A percentile compares a stretch with the other conserved stretches of the same genome.
Evolutionary conservation across 2,329 filamentous ascomycete genomes (phyloP).

Genomic region (Chrysoporthe austroafricana): DNA sequence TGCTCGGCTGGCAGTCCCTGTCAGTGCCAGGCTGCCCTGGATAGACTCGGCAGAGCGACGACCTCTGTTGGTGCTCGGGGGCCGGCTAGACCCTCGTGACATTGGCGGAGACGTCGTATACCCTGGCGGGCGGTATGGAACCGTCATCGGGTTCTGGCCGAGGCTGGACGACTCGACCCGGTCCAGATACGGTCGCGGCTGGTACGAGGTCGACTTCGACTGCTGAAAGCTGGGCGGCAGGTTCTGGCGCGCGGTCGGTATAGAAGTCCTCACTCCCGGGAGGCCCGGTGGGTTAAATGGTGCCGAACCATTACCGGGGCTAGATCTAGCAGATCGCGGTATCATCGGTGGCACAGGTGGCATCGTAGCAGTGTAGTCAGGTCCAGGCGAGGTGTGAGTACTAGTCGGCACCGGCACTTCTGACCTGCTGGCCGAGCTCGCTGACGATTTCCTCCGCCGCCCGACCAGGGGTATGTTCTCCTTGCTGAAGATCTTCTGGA

Average conservation of each 20-base stretch:
- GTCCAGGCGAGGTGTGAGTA: constrained; percentile 19
- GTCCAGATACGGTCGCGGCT: constrained; percentile 29
- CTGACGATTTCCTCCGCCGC: constrained; percentile 17
- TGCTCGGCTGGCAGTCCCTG: not conserved
- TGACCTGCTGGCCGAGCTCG: constrained; percentile 18
- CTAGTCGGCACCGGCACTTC: constrained; percentile 17
- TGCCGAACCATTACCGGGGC: constrained; percentile 34
- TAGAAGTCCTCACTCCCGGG: constrained; percentile 22
- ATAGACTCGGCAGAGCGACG: constrained; percentile 31
- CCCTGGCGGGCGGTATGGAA: constrained; percentile 33
- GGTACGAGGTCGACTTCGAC: constrained; percentile 34
- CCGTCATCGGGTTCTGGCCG: constrained; percentile 31
- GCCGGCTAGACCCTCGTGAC: constrained; percentile 50
- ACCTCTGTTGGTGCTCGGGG: constrained; percentile 37
- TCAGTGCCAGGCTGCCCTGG: not conserved
- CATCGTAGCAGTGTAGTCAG: constrained; percentile 13
- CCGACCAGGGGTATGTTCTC: constrained; percentile 31
- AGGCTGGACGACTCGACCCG: constrained; percentile 32
- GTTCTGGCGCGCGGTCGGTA: constrained; percentile 14
- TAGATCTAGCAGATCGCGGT: constrained; percentile 39
- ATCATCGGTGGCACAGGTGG: constrained; percentile 8
- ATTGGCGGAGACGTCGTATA: constrained; percentile 49
- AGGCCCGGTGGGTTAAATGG: constrained; percentile 37
- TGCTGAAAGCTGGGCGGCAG: constrained; percentile 30
- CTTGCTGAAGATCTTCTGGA: constrained; percentile 28